phyloP scores from a whole-genome alignment of 106 monocot genomes.

The Gastrodia elata region DNA sequence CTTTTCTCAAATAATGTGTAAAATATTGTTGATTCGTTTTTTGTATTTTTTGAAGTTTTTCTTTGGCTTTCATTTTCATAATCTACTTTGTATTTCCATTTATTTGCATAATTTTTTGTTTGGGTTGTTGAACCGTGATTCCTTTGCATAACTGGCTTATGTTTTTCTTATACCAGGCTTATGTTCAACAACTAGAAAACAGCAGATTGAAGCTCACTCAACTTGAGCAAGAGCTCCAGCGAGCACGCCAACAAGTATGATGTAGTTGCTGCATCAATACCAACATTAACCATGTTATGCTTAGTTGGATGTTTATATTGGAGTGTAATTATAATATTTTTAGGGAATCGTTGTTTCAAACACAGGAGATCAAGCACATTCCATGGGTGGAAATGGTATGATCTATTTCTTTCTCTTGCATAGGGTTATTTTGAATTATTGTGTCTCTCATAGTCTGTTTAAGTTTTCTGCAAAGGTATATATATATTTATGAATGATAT shows the following conservation, averaged over 20 bases:
- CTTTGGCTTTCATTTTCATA: not conserved
- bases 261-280: not conserved
- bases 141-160: too few species aligned
- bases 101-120: not conserved
- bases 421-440: not conserved
- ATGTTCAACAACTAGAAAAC: conserved; percentile 53
- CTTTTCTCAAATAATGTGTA: not conserved
- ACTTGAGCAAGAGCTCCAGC: conserved; percentile 53
- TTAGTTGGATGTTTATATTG: not conserved
- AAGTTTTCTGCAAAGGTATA: not conserved
- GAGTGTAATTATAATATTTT: not conserved
- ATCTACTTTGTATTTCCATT: not conserved
- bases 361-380: conserved; percentile 48
- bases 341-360: conserved; percentile 62
- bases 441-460: not conserved
- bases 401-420: not conserved
- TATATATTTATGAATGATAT: too few species aligned
- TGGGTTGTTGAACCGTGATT: not conserved
- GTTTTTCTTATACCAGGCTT: conserved; percentile 28
- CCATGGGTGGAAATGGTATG: conserved; percentile 54
- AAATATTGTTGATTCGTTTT: too few species aligned
- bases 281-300: not conserved
- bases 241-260: conserved; percentile 42
- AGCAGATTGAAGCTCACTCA: conserved; percentile 52
- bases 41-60: not conserved